Evolutionary conservation across 2,329 filamentous ascomycete genomes (phyloP).

Genomic region (Exophiala dermatitidis): DNA sequence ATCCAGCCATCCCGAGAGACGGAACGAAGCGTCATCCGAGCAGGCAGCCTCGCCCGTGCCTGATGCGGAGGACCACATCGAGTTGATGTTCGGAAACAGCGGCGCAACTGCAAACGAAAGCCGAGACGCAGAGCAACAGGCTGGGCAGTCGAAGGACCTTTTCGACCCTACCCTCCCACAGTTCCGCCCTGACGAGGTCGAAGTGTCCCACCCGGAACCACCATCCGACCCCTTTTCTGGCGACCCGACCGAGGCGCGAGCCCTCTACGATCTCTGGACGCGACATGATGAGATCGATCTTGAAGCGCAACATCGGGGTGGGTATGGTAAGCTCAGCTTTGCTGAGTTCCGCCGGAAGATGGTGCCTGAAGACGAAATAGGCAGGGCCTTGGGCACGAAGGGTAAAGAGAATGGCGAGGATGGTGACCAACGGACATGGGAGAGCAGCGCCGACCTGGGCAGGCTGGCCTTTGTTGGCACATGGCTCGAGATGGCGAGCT

Average conservation of each 20-base stretch:
- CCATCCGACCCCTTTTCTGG: conserved; percentile 22
- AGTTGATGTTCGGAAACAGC: conserved; percentile 9
- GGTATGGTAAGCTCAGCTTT: conserved; percentile 67
- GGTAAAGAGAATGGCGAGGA: conserved; percentile 3
- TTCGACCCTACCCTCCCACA: conserved; percentile 43
- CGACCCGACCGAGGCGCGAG: conserved; percentile 6
- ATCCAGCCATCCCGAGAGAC: conserved; percentile 29
- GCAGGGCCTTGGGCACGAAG: conserved; percentile 4
- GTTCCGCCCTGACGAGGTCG: conserved; percentile 37
- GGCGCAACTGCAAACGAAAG: not conserved
- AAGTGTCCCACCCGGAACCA: conserved; percentile 27
- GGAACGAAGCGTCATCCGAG: conserved; percentile 18
- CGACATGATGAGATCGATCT: conserved; percentile 57
- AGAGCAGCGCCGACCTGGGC: conserved; percentile 24
- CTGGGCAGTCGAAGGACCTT: not conserved
- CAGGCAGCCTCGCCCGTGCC: conserved; percentile 20
- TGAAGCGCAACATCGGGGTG: conserved; percentile 64
- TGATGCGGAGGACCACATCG: conserved; percentile 26
- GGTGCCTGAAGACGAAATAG: conserved; percentile 45
- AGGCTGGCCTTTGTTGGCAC: conserved; percentile 60
- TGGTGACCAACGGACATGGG: conserved; percentile 16
- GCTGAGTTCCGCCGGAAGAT: conserved; percentile 74
- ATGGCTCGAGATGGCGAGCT: conserved; percentile 75
- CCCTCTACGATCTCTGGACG: conserved; percentile 36
- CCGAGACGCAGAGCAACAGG: not conserved